Percentiles rank a stretch among this genome's conserved stretches.
These are phyloP conservation scores for Pythium phragmiticola DNA, from an alignment of 352 stramenopile genomes.

Conservation along the genomic window DNA sequence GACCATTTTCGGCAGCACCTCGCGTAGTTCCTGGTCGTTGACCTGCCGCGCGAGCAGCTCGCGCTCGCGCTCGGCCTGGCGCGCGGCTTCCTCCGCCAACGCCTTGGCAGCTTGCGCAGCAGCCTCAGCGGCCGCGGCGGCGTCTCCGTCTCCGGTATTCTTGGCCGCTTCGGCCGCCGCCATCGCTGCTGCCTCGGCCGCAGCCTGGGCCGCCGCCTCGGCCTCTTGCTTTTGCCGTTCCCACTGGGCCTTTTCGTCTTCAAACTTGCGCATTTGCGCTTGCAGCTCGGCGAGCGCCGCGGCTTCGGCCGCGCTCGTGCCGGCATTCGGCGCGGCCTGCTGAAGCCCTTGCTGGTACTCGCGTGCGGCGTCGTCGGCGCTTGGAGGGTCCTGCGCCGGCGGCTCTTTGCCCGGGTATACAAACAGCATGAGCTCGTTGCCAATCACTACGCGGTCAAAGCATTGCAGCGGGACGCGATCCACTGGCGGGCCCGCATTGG, in stretches of 20 bases:
- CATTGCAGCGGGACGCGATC: slow-evolving; percentile 41
- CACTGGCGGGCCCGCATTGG: slow-evolving; percentile 18
- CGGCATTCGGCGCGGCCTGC: slow-evolving; percentile 10
- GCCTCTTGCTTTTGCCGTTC: slow-evolving; percentile 75
- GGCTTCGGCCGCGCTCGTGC: slow-evolving; percentile 47
- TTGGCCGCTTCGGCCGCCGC: slow-evolving; percentile 20
- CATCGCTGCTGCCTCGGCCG: slow-evolving; percentile 36
- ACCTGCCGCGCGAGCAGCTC: slow-evolving; percentile 71
- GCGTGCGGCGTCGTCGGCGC: slow-evolving; percentile 78
- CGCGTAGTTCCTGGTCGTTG: slow-evolving; percentile 91
- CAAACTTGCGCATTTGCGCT: slow-evolving; percentile 87
- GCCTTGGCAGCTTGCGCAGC: slow-evolving; percentile 16
- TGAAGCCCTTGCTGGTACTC: slow-evolving; percentile 89
- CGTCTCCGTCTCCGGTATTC: slow-evolving; percentile 10
- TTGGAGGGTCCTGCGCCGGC: slow-evolving; percentile 48
- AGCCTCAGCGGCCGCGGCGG: slow-evolving; percentile 21
- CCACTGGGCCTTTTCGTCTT: slow-evolving; percentile 88
- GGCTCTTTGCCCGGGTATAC: slow-evolving; percentile 50
- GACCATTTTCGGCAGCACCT: slow-evolving; percentile 91
- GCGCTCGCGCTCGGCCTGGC: slow-evolving; percentile 52
- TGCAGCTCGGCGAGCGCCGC: slow-evolving; percentile 81
- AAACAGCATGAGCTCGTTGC: slow-evolving; percentile 88
- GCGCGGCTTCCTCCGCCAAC: slow-evolving; percentile 35
- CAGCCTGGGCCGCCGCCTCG: slow-evolving; percentile 33
- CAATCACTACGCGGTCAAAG: slow-evolving; percentile 82